Percentiles rank a stretch among this genome's conserved stretches.
Conservation (phyloP, 78 protist species). For the Anaeramoeba flamelloides region DNA sequence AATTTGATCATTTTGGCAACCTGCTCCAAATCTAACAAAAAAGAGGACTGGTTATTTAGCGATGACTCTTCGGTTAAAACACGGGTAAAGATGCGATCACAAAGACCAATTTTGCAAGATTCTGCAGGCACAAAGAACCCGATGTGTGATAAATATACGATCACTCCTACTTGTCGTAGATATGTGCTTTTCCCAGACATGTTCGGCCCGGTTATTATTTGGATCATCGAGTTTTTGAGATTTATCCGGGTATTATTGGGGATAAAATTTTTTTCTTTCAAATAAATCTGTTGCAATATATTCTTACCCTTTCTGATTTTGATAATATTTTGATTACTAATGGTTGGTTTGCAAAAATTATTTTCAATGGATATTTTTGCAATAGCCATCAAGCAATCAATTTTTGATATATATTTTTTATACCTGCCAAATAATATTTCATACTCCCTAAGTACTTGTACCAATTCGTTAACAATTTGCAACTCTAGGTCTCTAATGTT, state of each 20-base stretch:
- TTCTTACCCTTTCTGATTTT: not conserved
- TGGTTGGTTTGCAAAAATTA: not conserved
- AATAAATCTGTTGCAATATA: not conserved
- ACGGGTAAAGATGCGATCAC: slow-evolving; percentile 25
- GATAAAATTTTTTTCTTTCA: not conserved
- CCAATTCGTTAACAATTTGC: not conserved
- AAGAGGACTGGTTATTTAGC: not conserved
- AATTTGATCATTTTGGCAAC: slow-evolving; percentile 6
- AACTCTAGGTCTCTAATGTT: not conserved
- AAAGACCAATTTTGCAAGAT: slow-evolving; percentile 22
- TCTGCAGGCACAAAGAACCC: slow-evolving; percentile 35
- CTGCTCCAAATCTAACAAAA: slow-evolving; percentile 29
- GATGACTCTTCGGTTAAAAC: not conserved
- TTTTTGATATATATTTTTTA: not conserved
- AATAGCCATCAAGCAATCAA: not conserved
- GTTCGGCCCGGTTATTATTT: not conserved
- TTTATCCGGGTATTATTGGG: not conserved
- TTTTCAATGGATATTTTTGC: not conserved
- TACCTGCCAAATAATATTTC: not conserved
- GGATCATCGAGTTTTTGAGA: not conserved
- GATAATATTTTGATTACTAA: not conserved
- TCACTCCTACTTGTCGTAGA: not conserved
- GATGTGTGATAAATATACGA: not conserved
- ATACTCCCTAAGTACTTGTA: not conserved
- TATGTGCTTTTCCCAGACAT: not conserved